These are phyloP conservation scores for Leishmania arabica DNA, from an alignment of 208 protist species.

Conservation along the genomic window DNA sequence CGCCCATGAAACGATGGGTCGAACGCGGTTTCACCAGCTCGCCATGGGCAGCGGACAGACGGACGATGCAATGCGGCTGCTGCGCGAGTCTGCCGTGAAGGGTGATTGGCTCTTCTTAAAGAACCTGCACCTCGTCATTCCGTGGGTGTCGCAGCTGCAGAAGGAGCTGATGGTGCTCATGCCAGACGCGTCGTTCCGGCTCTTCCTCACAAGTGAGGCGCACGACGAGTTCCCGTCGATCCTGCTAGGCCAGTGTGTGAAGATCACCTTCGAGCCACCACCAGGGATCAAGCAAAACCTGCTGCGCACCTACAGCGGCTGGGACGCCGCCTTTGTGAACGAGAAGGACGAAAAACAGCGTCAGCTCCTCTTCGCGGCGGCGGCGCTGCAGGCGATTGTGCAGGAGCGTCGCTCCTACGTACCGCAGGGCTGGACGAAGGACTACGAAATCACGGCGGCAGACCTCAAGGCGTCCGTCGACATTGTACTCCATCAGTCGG, in stretches of 20 bases:
- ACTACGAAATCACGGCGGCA: slow-evolving; percentile 96
- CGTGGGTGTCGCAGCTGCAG: slow-evolving; percentile 93
- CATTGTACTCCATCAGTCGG: slow-evolving; percentile 86
- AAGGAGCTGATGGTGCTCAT: slow-evolving; percentile 92
- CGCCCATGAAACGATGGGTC: slow-evolving; percentile 73
- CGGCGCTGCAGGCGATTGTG: slow-evolving; percentile 96
- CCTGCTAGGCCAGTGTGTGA: slow-evolving; percentile 94
- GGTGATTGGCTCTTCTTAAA: slow-evolving; percentile 97
- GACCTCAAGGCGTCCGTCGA: slow-evolving; percentile 94
- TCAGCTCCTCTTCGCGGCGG: slow-evolving; percentile 94
- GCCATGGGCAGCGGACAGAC: slow-evolving; percentile 97
- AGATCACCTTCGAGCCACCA: slow-evolving; percentile 97
- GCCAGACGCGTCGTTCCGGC: slow-evolving; percentile 88
- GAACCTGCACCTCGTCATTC: slow-evolving; percentile 96
- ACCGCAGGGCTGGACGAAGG: slow-evolving; percentile 97
- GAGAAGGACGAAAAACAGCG: slow-evolving; percentile 60
- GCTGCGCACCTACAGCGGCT: slow-evolving; percentile 93
- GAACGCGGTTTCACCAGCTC: slow-evolving; percentile 90
- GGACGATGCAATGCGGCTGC: slow-evolving; percentile 86
- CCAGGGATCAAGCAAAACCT: slow-evolving; percentile 97
- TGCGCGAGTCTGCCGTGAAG: slow-evolving; percentile 69
- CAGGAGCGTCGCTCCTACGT: slow-evolving; percentile 97
- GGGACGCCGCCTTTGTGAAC: slow-evolving; percentile 63
- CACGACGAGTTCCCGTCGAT: slow-evolving; percentile 95
- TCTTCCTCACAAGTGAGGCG: slow-evolving; percentile 97